These are phyloP conservation scores for Aspergillus sclerotialis DNA, from an alignment of 2,329 filamentous ascomycete species.

Conservation along the genomic window DNA sequence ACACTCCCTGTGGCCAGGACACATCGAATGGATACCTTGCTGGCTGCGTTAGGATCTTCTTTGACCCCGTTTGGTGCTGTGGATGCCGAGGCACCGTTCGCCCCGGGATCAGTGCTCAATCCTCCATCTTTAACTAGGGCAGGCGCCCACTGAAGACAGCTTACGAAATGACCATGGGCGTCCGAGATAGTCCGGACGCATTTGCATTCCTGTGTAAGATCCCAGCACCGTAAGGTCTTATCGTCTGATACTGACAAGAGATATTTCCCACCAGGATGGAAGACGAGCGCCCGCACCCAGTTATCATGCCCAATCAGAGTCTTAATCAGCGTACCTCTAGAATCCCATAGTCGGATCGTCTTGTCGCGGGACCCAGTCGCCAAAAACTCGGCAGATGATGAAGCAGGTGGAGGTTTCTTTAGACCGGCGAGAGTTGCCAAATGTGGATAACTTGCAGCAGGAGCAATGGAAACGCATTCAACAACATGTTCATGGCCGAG, in stretches of 20 bases:
- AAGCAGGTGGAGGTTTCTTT: constrained; percentile 70
- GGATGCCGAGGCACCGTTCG: constrained; percentile 6
- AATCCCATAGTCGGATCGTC: constrained; percentile 80
- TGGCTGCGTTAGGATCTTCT: constrained; percentile 6
- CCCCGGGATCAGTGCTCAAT: constrained; percentile 8
- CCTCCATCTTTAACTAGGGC: constrained; percentile 56
- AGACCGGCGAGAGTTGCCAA: constrained; percentile 70
- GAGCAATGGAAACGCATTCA: constrained; percentile 51
- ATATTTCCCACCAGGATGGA: constrained; percentile 86
- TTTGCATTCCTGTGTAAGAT: constrained; percentile 77
- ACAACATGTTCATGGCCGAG: constrained; percentile 2
- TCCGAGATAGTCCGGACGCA: constrained; percentile 75
- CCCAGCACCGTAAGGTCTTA: constrained; percentile 87
- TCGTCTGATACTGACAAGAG: constrained; percentile 78
- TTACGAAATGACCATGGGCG: constrained; percentile 75
- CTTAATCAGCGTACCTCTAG: constrained; percentile 73
- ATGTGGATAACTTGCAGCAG: constrained; percentile 68
- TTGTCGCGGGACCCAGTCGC: constrained; percentile 86
- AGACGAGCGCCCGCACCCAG: constrained; percentile 77
- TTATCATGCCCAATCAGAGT: constrained; percentile 53
- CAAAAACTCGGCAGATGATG: constrained; percentile 74
- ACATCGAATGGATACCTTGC: constrained; percentile 60
- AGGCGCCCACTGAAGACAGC: constrained; percentile 79
- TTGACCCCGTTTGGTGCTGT: constrained; percentile 1
- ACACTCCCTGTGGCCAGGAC: constrained; percentile 81